Conservation (phyloP, 148 eudicot species). For the Simmondsia chinensis region DNA sequence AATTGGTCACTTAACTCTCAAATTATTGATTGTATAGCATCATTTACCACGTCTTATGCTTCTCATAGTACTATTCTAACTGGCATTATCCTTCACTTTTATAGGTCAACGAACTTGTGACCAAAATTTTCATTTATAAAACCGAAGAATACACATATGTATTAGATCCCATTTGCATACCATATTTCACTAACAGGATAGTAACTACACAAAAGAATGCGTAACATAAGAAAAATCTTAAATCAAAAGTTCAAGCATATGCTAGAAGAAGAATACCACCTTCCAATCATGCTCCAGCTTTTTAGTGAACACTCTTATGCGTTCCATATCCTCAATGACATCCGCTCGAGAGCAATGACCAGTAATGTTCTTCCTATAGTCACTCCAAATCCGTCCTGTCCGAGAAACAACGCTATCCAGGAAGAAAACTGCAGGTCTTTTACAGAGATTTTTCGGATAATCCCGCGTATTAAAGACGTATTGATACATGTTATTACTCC, state of each 20-base stretch:
- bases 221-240: not conserved
- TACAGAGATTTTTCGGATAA: constrained; percentile 36
- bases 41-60: no score
- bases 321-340: constrained; percentile 18
- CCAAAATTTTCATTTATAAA: no score
- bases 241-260: not conserved
- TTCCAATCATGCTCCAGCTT: constrained; percentile 31
- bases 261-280: constrained; percentile 20
- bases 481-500: constrained; percentile 13
- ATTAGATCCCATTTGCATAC: no score
- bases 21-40: no score
- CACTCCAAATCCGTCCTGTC: constrained; percentile 26
- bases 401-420: constrained; percentile 30
- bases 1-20: no score
- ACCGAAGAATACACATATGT: no score
- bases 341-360: constrained; percentile 27
- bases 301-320: constrained; percentile 37
- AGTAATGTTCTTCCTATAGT: constrained; percentile 26
- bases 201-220: no score
- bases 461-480: constrained; percentile 53
- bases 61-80: no score
- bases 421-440: constrained; percentile 59
- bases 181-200: no score
- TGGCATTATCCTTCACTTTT: no score
- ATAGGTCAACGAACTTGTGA: no score